These are phyloP conservation scores for Phytophthora pisi DNA, from an alignment of 352 stramenopile genomes.

Conservation along the genomic window DNA sequence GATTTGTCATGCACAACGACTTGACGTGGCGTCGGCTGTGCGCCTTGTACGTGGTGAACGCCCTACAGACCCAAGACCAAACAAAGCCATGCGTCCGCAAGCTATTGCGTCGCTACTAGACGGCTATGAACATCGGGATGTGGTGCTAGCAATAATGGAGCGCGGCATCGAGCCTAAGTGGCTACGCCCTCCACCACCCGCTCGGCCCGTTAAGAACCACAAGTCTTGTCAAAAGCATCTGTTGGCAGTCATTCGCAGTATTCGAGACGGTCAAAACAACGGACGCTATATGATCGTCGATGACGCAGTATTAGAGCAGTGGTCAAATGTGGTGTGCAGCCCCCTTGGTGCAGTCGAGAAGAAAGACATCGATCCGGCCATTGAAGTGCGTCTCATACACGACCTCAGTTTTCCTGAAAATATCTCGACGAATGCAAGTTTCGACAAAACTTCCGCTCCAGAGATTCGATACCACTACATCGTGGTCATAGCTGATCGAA, in stretches of 20 bases:
- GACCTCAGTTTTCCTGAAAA: slow-evolving; percentile 1
- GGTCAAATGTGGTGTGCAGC: slow-evolving; percentile 9
- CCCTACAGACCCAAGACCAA: background rate
- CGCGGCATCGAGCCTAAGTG: slow-evolving; percentile 4
- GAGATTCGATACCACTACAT: slow-evolving; percentile 6
- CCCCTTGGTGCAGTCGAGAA: slow-evolving; percentile 14
- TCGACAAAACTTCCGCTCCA: slow-evolving; percentile 2
- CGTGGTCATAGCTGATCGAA: background rate
- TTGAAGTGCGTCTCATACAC: slow-evolving; percentile 15
- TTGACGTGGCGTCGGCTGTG: background rate
- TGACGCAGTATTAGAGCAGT: background rate
- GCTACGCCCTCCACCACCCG: background rate
- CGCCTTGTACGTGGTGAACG: background rate
- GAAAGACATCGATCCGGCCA: slow-evolving; percentile 3
- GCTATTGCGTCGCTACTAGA: background rate
- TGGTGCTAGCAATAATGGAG: slow-evolving; percentile 3
- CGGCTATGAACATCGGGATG: background rate
- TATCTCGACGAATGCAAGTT: background rate
- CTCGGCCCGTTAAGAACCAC: slow-evolving; percentile 8
- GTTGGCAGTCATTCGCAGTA: background rate
- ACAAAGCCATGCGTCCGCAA: slow-evolving; percentile 1
- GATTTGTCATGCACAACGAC: background rate
- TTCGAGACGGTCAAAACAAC: slow-evolving; percentile 15
- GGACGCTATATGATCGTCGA: slow-evolving; percentile 9
- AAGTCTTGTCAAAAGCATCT: slow-evolving; percentile 4